A percentile compares a stretch with the other conserved stretches of the same genome.
phyloP scores from a whole-genome alignment of 2,329 filamentous ascomycete genomes.

The Fusarium sp. region DNA sequence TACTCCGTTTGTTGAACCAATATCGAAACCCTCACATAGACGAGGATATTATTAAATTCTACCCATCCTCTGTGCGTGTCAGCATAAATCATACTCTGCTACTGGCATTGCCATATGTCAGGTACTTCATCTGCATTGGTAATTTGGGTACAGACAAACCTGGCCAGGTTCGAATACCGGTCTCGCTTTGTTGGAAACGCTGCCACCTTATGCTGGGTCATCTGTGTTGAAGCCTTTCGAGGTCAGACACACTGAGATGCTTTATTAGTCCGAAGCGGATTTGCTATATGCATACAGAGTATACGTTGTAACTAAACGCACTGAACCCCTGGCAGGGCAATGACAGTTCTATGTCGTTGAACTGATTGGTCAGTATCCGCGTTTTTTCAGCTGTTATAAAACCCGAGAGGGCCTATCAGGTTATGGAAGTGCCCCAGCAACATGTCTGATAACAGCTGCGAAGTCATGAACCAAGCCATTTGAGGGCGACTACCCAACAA shows the following conservation, averaged over 20 bases:
- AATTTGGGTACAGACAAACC: slow-evolving; percentile 1
- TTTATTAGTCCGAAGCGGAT: not conserved
- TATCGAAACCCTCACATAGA: not conserved
- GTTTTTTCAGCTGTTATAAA: slow-evolving; percentile 26
- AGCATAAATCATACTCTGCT: not conserved
- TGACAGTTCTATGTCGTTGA: slow-evolving; percentile 1
- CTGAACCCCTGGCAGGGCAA: not conserved
- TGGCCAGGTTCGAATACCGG: not conserved
- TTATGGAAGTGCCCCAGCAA: not conserved
- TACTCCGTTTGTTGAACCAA: not conserved
- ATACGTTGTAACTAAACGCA: not conserved
- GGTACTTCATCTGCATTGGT: slow-evolving; percentile 5
- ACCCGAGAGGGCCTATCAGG: not conserved
- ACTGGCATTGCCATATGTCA: not conserved
- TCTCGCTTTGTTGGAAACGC: not conserved
- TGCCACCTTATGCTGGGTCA: not conserved
- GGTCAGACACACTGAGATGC: not conserved
- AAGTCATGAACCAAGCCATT: not conserved
- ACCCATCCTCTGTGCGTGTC: slow-evolving; percentile 1
- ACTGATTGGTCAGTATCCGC: not conserved
- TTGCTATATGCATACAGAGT: not conserved
- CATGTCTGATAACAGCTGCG: slow-evolving; percentile 13
- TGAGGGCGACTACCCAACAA: not conserved
- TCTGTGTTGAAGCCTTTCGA: slow-evolving; percentile 2
- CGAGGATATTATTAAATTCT: not conserved